These are phyloP conservation scores for Candida railenensis DNA, from an alignment of 805 yeast genomes.

Conservation along the genomic window DNA sequence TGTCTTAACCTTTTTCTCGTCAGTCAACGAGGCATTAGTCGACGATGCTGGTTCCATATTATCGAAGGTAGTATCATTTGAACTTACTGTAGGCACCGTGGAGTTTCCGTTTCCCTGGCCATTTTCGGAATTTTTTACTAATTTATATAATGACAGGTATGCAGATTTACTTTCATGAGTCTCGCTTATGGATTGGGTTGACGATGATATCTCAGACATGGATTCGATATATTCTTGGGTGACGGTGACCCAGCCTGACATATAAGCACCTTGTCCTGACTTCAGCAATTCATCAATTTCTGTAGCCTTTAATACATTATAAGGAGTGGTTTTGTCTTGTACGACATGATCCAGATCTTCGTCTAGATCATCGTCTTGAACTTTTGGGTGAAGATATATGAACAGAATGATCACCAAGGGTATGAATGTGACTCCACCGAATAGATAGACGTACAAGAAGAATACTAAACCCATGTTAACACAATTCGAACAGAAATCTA, in stretches of 20 bases:
- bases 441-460: slow-evolving; percentile 50
- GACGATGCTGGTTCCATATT: background rate
- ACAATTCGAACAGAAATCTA: background rate
- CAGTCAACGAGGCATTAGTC: background rate
- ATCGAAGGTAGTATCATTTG: slow-evolving; percentile 6
- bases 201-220: slow-evolving; percentile 46
- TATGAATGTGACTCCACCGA: slow-evolving; percentile 82
- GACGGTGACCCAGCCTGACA: slow-evolving; percentile 81
- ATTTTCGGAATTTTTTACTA: slow-evolving; percentile 40
- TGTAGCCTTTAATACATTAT: slow-evolving; percentile 52
- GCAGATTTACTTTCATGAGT: slow-evolving; percentile 50
- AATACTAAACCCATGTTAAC: slow-evolving; percentile 11
- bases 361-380: slow-evolving; percentile 14
- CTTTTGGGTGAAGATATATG: slow-evolving; percentile 40
- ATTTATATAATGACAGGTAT: slow-evolving; percentile 57
- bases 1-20: slow-evolving; percentile 11
- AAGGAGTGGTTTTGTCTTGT: slow-evolving; percentile 22
- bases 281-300: slow-evolving; percentile 58
- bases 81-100: slow-evolving; percentile 5
- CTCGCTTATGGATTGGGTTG: slow-evolving; percentile 43
- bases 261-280: slow-evolving; percentile 63
- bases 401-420: slow-evolving; percentile 51
- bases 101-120: slow-evolving; percentile 6
- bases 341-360: slow-evolving; percentile 16
- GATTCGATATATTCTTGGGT: slow-evolving; percentile 64